A percentile compares a stretch with the other conserved stretches of the same genome.
phyloP scores from a whole-genome alignment of 352 stramenopile genomes.

The Phytophthora macrochlamydospora region DNA sequence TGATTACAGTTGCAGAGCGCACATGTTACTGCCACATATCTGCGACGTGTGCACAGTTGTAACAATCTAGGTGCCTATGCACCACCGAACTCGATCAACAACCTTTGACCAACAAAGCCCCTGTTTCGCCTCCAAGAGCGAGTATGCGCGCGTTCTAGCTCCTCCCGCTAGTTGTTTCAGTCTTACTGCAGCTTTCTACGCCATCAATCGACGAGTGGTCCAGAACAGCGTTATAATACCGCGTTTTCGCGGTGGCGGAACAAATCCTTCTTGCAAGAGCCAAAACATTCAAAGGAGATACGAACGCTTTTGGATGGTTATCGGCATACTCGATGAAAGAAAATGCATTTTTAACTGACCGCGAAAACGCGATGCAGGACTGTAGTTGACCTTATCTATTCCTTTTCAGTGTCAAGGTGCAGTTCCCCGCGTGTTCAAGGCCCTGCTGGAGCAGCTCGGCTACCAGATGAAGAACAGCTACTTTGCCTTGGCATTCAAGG shows the following conservation, averaged over 20 bases:
- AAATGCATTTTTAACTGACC: background rate
- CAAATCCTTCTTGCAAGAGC: too few relatives aligned
- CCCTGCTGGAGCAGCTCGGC: constrained; percentile 72
- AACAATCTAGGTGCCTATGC: background rate
- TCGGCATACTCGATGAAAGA: background rate
- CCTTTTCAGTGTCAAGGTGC: constrained; percentile 59
- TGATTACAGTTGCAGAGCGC: constrained; percentile 1
- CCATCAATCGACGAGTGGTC: background rate
- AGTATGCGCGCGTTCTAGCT: constrained; percentile 26
- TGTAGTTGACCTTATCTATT: background rate
- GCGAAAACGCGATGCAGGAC: too few relatives aligned
- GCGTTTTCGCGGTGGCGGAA: background rate
- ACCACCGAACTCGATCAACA: constrained; percentile 8
- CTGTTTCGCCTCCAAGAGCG: background rate
- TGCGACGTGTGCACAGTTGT: background rate
- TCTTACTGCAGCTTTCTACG: constrained; percentile 39
- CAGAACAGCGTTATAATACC: background rate
- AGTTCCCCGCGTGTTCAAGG: constrained; percentile 80
- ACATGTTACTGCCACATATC: background rate
- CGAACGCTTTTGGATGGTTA: too few relatives aligned
- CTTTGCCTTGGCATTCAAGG: constrained; percentile 73
- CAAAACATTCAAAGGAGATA: too few relatives aligned
- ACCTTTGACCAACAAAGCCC: background rate
- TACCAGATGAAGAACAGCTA: constrained; percentile 86
- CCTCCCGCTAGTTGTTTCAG: constrained; percentile 28